Percentiles rank a stretch among this genome's conserved stretches.
phyloP scores from a whole-genome alignment of 306 rosid species.

The Glycine soja region DNA sequence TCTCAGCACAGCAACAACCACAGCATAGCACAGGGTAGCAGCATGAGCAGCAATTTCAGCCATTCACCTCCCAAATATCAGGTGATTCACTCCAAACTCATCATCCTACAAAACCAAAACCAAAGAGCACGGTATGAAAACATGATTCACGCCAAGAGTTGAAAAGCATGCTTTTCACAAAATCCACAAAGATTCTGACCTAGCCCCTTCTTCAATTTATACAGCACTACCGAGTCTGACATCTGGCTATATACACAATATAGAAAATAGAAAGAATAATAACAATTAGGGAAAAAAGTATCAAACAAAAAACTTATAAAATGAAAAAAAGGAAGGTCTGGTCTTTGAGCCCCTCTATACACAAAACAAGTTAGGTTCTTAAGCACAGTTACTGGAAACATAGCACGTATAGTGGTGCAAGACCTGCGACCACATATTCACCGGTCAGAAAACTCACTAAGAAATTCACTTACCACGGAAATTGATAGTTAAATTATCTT shows the following conservation, averaged over 20 bases:
- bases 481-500: constrained; percentile 49
- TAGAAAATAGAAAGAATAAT: constrained; percentile 44
- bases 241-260: constrained; percentile 66
- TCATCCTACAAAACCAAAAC: constrained; percentile 63
- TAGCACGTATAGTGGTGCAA: constrained; percentile 85
- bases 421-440: constrained; percentile 96
- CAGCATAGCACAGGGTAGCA: constrained; percentile 35
- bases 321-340: constrained; percentile 54
- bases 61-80: constrained; percentile 41
- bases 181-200: constrained; percentile 65
- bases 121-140: constrained; percentile 68
- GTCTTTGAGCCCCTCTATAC: constrained; percentile 65
- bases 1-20: constrained; percentile 45
- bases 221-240: constrained; percentile 52
- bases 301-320: constrained; percentile 14
- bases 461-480: constrained; percentile 55
- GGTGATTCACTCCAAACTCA: constrained; percentile 47
- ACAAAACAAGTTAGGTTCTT: constrained; percentile 67
- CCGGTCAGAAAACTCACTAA: constrained; percentile 67
- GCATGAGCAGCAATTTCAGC: constrained; percentile 28
- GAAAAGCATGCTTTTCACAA: constrained; percentile 57
- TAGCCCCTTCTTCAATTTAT: constrained; percentile 60
- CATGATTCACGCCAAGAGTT: constrained; percentile 45
- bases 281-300: constrained; percentile 48
- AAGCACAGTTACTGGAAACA: constrained; percentile 79